phyloP scores from a whole-genome alignment of 192 early-diverging fungal genomes.

The Glomus cerebriforme region DNA sequence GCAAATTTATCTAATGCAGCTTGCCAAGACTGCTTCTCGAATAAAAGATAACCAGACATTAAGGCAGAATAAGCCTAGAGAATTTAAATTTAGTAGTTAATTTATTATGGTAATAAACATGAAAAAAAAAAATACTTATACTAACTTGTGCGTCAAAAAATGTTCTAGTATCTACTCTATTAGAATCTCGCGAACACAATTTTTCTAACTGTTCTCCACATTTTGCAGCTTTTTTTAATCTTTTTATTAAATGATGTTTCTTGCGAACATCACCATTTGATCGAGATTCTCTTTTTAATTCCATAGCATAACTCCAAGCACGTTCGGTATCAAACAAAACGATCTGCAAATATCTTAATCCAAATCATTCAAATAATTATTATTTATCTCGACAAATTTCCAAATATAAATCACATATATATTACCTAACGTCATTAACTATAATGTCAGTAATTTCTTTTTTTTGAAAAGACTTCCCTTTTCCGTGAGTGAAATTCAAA shows the following conservation, averaged over 20 bases:
- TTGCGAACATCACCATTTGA: conserved; percentile 62
- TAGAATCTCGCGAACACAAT: conserved; percentile 45
- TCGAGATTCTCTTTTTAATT: conserved; percentile 62
- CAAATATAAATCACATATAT: neutral
- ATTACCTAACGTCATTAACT: conserved; percentile 50
- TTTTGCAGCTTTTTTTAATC: conserved; percentile 65
- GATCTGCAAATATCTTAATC: conserved; percentile 57
- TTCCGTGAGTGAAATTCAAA: conserved; percentile 53
- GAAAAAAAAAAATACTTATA: neutral
- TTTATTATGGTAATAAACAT: neutral
- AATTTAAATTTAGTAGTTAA: neutral
- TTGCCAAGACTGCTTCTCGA: conserved; percentile 73
- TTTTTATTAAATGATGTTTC: conserved; percentile 62
- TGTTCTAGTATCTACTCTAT: conserved; percentile 53
- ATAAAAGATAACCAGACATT: conserved; percentile 66
- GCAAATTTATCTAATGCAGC: conserved; percentile 63
- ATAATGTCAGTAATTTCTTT: conserved; percentile 53
- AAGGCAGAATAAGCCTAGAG: conserved; percentile 63
- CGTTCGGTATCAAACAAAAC: conserved; percentile 74
- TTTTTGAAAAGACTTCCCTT: conserved; percentile 47
- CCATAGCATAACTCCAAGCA: conserved; percentile 78
- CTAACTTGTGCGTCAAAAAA: conserved; percentile 58
- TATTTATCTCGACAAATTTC: neutral
- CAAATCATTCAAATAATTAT: neutral
- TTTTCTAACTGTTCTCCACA: conserved; percentile 48